Conservation (phyloP, 352 stramenopile genomes). For the Thraustochytrium striatum region DNA sequence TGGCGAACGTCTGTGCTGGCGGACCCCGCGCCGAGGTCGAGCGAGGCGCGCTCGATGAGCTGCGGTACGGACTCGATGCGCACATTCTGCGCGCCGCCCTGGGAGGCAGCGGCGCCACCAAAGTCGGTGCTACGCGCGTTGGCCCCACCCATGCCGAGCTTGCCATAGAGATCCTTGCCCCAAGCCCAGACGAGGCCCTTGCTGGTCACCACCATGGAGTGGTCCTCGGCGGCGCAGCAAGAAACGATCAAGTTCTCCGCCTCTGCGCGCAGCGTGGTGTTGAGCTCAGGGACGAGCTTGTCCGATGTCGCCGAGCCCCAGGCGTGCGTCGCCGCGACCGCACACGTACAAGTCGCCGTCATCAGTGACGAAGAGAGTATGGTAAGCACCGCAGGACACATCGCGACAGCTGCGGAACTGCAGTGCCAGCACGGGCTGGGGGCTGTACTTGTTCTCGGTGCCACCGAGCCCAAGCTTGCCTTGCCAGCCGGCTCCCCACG, state of each 20-base stretch:
- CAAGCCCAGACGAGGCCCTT: conserved; percentile 28
- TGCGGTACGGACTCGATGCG: conserved; percentile 17
- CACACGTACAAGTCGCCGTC: conserved; percentile 42
- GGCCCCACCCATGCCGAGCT: conserved; percentile 21
- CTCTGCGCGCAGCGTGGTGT: conserved; percentile 16
- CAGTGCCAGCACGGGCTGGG: conserved; percentile 21
- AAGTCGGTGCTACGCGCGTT: not conserved
- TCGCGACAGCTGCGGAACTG: conserved; percentile 7
- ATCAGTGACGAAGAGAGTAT: conserved; percentile 35
- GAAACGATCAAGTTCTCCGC: not conserved
- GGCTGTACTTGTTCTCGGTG: conserved; percentile 40
- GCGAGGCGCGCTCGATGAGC: not conserved
- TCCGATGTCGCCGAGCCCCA: conserved; percentile 28
- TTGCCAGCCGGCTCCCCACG: conserved; percentile 33
- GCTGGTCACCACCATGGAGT: conserved; percentile 10
- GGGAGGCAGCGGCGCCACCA: too few relatives aligned
- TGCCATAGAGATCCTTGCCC: conserved; percentile 31
- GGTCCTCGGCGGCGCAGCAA: conserved; percentile 10
- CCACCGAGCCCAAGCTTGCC: conserved; percentile 15
- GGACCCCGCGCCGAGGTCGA: not conserved
- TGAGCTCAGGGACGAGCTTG: conserved; percentile 23
- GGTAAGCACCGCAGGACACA: conserved; percentile 31
- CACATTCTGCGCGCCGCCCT: not conserved
- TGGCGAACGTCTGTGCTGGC: conserved; percentile 2
- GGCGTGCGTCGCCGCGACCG: conserved; percentile 22